Evolutionary conservation across 192 early-diverging fungal genomes (phyloP).

Genomic region (Podila clonocystis): DNA sequence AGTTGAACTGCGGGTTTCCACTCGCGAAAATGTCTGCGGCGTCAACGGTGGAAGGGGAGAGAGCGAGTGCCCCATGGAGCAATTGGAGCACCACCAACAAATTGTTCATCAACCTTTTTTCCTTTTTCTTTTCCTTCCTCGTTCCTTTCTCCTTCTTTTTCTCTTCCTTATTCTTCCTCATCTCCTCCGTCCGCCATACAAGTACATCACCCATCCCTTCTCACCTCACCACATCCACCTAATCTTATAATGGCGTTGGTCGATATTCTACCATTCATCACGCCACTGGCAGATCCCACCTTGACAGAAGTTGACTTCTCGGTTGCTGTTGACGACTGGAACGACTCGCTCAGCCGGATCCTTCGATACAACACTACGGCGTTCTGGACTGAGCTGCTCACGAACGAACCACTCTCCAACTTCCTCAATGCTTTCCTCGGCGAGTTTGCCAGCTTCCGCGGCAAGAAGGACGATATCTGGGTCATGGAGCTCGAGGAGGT

Average conservation of each 20-base stretch:
- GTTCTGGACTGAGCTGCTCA: slow-evolving; percentile 35
- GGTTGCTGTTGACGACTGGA: slow-evolving; percentile 49
- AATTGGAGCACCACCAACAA: background rate
- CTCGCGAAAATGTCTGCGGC: background rate
- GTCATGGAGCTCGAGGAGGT: slow-evolving; percentile 42
- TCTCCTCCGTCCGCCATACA: too few relatives aligned
- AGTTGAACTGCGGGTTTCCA: background rate
- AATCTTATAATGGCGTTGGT: background rate
- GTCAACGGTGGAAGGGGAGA: background rate
- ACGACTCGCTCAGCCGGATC: slow-evolving; percentile 33
- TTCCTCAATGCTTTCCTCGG: slow-evolving; percentile 52
- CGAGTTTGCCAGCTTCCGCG: slow-evolving; percentile 43
- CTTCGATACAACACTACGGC: slow-evolving; percentile 30
- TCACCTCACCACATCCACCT: background rate
- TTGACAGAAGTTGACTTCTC: slow-evolving; percentile 44
- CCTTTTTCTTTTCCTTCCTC: background rate
- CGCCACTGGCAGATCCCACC: slow-evolving; percentile 25
- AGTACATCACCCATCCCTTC: background rate
- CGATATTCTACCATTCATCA: slow-evolving; percentile 46
- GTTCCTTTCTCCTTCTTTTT: background rate
- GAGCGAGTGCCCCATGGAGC: background rate
- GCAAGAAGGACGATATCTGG: slow-evolving; percentile 27
- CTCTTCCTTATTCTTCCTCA: background rate
- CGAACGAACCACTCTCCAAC: slow-evolving; percentile 16
- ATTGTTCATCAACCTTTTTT: background rate